Evolutionary conservation across 148 eudicot species (phyloP).

Genomic region (Cornus kousa): DNA sequence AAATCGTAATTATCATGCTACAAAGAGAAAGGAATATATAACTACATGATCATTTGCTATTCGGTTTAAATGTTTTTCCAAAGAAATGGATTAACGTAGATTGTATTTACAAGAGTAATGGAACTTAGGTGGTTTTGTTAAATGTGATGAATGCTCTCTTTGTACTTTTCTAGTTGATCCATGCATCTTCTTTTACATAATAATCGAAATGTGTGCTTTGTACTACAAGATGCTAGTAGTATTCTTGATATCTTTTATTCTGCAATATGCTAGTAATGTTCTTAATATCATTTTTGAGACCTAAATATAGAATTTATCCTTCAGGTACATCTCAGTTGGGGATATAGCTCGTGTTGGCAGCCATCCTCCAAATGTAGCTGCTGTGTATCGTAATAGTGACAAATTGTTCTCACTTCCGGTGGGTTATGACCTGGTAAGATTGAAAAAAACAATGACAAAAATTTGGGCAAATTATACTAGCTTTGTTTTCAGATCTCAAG

Average conservation of each 20-base stretch:
- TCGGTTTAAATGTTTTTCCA: constrained; percentile 1
- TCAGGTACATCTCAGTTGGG: constrained; percentile 85
- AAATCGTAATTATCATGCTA: neutral
- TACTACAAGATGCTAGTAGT: neutral
- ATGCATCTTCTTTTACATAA: neutral
- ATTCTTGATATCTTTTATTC: neutral
- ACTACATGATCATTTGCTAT: neutral
- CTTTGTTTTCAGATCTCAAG: too few species aligned
- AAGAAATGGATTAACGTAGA: neutral
- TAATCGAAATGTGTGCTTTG: neutral
- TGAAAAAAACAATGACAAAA: neutral
- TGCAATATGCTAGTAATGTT: neutral
- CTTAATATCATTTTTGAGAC: neutral
- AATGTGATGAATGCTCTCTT: constrained; percentile 7
- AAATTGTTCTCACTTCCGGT: constrained; percentile 64
- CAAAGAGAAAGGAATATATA: neutral
- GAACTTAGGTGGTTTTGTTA: neutral
- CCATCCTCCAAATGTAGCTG: constrained; percentile 93
- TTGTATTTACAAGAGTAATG: neutral
- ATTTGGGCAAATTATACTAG: too few species aligned
- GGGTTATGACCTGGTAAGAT: constrained; percentile 89
- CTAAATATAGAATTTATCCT: constrained; percentile 10
- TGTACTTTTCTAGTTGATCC: neutral
- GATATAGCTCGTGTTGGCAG: constrained; percentile 78
- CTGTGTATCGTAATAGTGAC: constrained; percentile 61